Conservation (phyloP, 768 basidiomycete genomes). For the Ramaria rubella region DNA sequence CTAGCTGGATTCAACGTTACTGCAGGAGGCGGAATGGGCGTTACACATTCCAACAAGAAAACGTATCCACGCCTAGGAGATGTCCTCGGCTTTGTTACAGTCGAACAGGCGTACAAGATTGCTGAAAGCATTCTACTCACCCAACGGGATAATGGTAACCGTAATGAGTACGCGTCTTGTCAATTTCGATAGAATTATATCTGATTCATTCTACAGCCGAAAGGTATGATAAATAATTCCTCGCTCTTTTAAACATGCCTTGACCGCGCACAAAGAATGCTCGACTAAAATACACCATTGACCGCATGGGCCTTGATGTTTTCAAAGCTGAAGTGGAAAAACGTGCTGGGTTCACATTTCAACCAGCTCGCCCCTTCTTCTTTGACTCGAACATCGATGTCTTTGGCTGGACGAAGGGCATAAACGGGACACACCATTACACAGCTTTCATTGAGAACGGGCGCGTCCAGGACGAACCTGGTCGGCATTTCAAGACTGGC, state of each 20-base stretch:
- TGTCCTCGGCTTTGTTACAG: constrained; percentile 87
- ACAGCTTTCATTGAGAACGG: constrained; percentile 97
- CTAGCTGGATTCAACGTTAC: constrained; percentile 91
- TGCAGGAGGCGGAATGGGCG: constrained; percentile 97
- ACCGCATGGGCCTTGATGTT: constrained; percentile 82
- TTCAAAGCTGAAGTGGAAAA: constrained; percentile 91
- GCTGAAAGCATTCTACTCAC: constrained; percentile 92
- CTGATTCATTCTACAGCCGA: constrained; percentile 24
- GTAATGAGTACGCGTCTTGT: constrained; percentile 61
- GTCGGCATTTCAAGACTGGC: constrained; percentile 85
- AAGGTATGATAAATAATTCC: constrained; percentile 21
- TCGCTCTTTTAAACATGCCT: constrained; percentile 17
- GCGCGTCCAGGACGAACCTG: constrained; percentile 91
- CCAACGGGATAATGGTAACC: constrained; percentile 94
- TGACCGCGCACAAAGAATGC: constrained; percentile 47
- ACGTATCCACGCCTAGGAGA: constrained; percentile 90
- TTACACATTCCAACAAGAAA: constrained; percentile 98
- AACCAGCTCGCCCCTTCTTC: constrained; percentile 64
- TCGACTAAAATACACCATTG: constrained; percentile 94
- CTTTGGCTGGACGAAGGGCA: constrained; percentile 86
- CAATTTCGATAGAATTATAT: background rate
- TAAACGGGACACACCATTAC: constrained; percentile 87
- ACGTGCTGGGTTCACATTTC: constrained; percentile 72
- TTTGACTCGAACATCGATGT: constrained; percentile 92
- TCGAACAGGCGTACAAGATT: constrained; percentile 76